Conservation (phyloP, 176 grass and related monocot genomes). For the Lolium rigidum region DNA sequence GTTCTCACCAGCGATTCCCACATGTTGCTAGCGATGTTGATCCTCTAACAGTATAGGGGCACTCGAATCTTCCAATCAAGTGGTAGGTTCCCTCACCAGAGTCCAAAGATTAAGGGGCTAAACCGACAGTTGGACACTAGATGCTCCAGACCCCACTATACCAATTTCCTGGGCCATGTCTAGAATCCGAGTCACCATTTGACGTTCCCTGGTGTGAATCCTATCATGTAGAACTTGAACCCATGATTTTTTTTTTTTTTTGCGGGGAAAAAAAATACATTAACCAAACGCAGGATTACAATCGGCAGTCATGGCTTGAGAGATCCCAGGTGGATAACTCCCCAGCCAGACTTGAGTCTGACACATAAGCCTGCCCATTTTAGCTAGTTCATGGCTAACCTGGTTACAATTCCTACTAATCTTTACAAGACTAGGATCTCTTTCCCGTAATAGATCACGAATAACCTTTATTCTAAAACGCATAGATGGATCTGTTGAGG, state of each 20-base stretch:
- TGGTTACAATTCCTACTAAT: too few species aligned
- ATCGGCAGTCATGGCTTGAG: too few species aligned
- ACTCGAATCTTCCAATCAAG: neutral
- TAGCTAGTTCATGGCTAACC: too few species aligned
- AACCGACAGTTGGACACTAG: neutral
- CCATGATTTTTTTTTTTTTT: neutral
- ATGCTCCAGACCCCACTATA: neutral
- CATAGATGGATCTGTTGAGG: too few species aligned
- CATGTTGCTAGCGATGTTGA: neutral
- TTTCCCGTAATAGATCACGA: too few species aligned
- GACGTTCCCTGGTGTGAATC: neutral
- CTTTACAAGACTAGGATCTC: too few species aligned
- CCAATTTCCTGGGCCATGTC: neutral
- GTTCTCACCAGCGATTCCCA: neutral
- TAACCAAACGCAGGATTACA: neutral
- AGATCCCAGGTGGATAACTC: too few species aligned
- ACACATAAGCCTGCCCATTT: too few species aligned
- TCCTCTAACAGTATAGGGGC: neutral
- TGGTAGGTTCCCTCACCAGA: too few species aligned
- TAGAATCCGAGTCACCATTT: neutral
- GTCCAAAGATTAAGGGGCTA: neutral
- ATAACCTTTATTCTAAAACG: too few species aligned
- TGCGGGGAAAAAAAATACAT: too few species aligned
- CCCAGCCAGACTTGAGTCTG: too few species aligned
- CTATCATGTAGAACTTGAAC: neutral